A percentile compares a stretch with the other conserved stretches of the same genome.
phyloP scores from a whole-genome alignment of 2,329 filamentous ascomycete species.

The Penicillium griseofulvum region DNA sequence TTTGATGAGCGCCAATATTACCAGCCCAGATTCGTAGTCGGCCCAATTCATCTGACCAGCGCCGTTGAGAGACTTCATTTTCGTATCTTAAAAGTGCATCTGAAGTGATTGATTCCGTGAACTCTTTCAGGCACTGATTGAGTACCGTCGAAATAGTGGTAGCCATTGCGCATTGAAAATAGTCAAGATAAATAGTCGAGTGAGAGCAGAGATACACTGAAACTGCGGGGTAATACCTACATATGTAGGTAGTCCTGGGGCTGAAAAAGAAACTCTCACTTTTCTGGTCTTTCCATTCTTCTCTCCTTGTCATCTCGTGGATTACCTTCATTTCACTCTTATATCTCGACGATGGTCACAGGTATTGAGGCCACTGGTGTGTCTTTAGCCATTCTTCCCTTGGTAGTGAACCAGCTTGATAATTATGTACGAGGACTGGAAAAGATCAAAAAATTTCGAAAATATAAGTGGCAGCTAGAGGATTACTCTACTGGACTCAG shows the following conservation, averaged over 20 bases:
- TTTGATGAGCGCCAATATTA: slow-evolving; percentile 34
- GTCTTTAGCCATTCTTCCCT: slow-evolving; percentile 21
- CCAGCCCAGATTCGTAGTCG: slow-evolving; percentile 28
- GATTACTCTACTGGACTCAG: slow-evolving; percentile 3
- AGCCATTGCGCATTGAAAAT: background rate
- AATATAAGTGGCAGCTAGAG: slow-evolving; percentile 13
- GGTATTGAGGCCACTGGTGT: slow-evolving; percentile 16
- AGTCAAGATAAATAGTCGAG: too few species aligned
- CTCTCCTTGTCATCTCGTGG: too few species aligned
- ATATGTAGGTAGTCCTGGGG: too few species aligned
- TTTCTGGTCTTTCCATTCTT: too few species aligned
- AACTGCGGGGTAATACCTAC: too few species aligned
- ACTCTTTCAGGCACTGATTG: background rate
- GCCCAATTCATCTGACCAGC: slow-evolving; percentile 23
- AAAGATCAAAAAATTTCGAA: slow-evolving; percentile 13
- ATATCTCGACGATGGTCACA: background rate
- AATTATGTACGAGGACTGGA: slow-evolving; percentile 20
- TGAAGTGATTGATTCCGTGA: background rate
- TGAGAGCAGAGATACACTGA: too few species aligned
- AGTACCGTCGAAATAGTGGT: background rate
- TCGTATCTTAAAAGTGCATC: background rate
- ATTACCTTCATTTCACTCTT: too few species aligned
- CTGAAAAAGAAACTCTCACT: too few species aligned
- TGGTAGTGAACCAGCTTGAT: slow-evolving; percentile 26
- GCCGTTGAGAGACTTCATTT: background rate